These are phyloP conservation scores for Paraphaeosphaeria sporulosa DNA, from an alignment of 2,329 filamentous ascomycete genomes.

Conservation along the genomic window DNA sequence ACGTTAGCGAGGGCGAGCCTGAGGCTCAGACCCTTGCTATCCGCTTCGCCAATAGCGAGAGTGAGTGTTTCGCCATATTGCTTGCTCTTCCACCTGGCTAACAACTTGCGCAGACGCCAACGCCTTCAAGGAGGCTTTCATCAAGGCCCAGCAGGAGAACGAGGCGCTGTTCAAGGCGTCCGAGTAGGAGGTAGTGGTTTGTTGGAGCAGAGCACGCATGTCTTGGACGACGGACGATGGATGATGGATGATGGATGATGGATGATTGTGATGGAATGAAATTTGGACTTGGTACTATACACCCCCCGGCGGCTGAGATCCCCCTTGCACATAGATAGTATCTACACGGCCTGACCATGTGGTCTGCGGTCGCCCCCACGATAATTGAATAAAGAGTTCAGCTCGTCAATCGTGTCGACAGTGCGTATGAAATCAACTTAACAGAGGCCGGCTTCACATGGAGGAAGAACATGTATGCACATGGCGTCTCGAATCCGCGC, in stretches of 20 bases:
- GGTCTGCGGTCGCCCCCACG: slow-evolving; percentile 19
- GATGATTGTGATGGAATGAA: slow-evolving; percentile 36
- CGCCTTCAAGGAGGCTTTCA: slow-evolving; percentile 95
- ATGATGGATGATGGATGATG: slow-evolving; percentile 24
- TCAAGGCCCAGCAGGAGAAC: slow-evolving; percentile 97
- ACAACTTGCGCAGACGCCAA: slow-evolving; percentile 76
- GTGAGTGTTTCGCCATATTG: slow-evolving; percentile 60
- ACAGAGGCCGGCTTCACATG: neutral
- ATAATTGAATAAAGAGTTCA: slow-evolving; percentile 14
- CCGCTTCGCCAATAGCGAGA: slow-evolving; percentile 96
- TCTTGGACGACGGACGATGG: neutral
- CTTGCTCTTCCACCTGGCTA: slow-evolving; percentile 30
- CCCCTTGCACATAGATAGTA: slow-evolving; percentile 49
- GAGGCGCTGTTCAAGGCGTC: slow-evolving; percentile 74
- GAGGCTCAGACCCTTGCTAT: slow-evolving; percentile 97
- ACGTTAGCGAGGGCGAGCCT: slow-evolving; percentile 97
- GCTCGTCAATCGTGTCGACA: neutral
- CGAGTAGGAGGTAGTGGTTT: slow-evolving; percentile 46
- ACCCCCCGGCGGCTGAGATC: slow-evolving; percentile 36
- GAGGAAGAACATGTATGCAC: no score
- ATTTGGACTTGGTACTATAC: slow-evolving; percentile 38
- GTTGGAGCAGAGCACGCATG: neutral
- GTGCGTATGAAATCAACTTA: neutral
- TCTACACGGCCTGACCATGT: slow-evolving; percentile 33
- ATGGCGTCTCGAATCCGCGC: no score